phyloP scores from a whole-genome alignment of 2,329 filamentous ascomycete species.

The Seiridium cupressi region DNA sequence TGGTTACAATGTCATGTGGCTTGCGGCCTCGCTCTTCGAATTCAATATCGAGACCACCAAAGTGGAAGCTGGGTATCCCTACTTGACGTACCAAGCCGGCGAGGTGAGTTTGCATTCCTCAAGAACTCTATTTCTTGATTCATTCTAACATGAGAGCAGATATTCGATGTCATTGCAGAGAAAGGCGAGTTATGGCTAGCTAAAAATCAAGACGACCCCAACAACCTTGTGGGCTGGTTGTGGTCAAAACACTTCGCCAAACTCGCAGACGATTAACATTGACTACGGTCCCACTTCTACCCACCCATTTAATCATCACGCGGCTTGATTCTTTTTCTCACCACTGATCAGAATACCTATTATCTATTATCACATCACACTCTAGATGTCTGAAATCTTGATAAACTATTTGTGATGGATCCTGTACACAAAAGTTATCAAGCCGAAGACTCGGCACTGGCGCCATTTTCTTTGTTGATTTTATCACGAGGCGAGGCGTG shows the following conservation, averaged over 20 bases:
- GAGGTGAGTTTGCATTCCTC: slow-evolving; percentile 55
- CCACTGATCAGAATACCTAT: not conserved
- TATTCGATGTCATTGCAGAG: slow-evolving; percentile 90
- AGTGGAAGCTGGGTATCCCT: slow-evolving; percentile 91
- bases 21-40: slow-evolving; percentile 91
- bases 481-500: slow-evolving; percentile 17
- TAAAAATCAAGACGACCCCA: slow-evolving; percentile 89
- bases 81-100: slow-evolving; percentile 90
- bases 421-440: slow-evolving; percentile 20
- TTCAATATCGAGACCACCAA: slow-evolving; percentile 95
- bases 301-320: not conserved
- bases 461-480: slow-evolving; percentile 8
- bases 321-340: not conserved
- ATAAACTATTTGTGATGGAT: not conserved
- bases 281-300: not conserved
- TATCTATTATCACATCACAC: not conserved
- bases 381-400: not conserved
- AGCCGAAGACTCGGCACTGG: slow-evolving; percentile 12
- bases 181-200: slow-evolving; percentile 98
- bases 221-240: slow-evolving; percentile 86
- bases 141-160: slow-evolving; percentile 39
- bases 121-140: not conserved
- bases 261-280: slow-evolving; percentile 45
- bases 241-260: slow-evolving; percentile 97
- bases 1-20: slow-evolving; percentile 76